Percentiles rank a stretch among this genome's conserved stretches.
phyloP scores from a whole-genome alignment of 106 monocot species.

The Phalaenopsis equestris region DNA sequence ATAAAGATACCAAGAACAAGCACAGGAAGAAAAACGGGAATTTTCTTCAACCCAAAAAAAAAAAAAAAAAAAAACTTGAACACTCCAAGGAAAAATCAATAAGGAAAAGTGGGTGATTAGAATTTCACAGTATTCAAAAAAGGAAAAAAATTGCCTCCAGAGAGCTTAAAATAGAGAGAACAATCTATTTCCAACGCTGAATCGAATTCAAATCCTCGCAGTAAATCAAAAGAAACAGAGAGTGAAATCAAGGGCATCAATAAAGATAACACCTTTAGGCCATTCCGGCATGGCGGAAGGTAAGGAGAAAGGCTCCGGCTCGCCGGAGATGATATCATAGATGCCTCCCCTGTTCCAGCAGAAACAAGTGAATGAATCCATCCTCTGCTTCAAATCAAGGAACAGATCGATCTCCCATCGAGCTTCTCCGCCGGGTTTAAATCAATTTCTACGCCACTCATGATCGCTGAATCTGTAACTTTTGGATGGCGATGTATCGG shows the following conservation, averaged over 20 bases:
- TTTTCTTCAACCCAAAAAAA: too few species aligned
- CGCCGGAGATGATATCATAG: constrained; percentile 12
- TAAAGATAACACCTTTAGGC: constrained; percentile 26
- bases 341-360: constrained; percentile 12
- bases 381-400: neutral
- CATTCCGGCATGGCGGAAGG: constrained; percentile 20
- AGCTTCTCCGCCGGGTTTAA: neutral
- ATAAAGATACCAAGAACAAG: too few species aligned
- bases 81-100: too few species aligned
- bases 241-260: neutral
- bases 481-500: too few species aligned
- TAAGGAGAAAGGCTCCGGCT: constrained; percentile 24
- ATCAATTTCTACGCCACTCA: neutral
- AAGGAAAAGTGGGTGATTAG: too few species aligned
- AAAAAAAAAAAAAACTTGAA: too few species aligned
- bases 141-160: neutral
- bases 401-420: neutral
- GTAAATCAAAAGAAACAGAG: neutral
- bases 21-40: too few species aligned
- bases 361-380: constrained; percentile 15
- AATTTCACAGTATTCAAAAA: neutral
- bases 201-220: neutral
- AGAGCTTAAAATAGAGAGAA: neutral
- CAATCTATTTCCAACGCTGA: neutral
- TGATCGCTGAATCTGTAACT: neutral